Base-by-base conservation (phyloP, 2,329 filamentous ascomycete genomes). In the Nothophaeocryptopus gaeumannii region DNA sequence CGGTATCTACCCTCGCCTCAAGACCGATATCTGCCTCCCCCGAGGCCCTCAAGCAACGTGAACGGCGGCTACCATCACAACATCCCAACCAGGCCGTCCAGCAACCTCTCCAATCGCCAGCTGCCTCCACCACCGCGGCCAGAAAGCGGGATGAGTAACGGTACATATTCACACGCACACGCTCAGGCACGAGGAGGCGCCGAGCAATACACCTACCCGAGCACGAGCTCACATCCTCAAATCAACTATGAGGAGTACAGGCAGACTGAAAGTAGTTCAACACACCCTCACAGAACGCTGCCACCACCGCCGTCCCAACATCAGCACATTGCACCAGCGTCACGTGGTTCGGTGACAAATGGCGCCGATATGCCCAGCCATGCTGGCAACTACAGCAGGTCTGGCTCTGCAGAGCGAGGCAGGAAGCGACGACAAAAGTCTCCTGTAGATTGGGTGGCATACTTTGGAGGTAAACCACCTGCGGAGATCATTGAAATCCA, bases 401-500 rank as follows among this genome's bases (percentile, higher is more conserved):
- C 51, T 34, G 57, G 51, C 7, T 48, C 47, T 14, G 45, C 42
- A 42, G 59, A 61, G 41, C 39, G 44, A 53, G 54, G 46, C 9
- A 45, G 53, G 16, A 59, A 57, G 48, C 55, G 59, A 11, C 55
- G 55, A 29, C 34, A 52, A 15, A 56, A 59, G 46, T 50, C 58
- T 12, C 62, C 61, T 2, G 67, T 69, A n/a, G 67, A 70, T 35
- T 70, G 67, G 67, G 59, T 64, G 2, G 50, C 58, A n/a, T 70
- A 60, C 58, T 70, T 66, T 56, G 65, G 65, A 35, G 66, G 65
- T 34, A 67, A 66, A 55, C 62, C 63, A 16, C 75, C 75, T 14
- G 70, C 73, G 47, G 75, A 78, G 59, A 72, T 78, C 60, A 78
- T 78, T 57, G 72, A 76, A 45, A 78, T 78, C 44, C 75, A 78